A percentile compares a stretch with the other conserved stretches of the same genome.
phyloP scores from a whole-genome alignment of 106 monocot species.

The Platanthera guangdongensis region DNA sequence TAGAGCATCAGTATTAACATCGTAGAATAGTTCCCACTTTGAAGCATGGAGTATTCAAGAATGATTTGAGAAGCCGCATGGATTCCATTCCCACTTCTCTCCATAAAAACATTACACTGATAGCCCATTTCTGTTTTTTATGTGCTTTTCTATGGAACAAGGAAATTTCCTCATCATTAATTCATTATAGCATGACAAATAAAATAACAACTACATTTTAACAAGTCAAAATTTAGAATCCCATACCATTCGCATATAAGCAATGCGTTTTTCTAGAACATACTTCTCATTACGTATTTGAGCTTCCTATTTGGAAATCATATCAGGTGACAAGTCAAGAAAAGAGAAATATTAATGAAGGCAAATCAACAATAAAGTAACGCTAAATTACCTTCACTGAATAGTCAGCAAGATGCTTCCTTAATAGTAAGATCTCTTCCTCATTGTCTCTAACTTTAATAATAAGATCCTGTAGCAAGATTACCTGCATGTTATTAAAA shows the following conservation, averaged over 20 bases:
- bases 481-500: constrained; percentile 4
- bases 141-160: background rate
- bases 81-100: background rate
- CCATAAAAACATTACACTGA: background rate
- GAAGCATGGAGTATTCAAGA: background rate
- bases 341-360: background rate
- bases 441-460: constrained; percentile 68
- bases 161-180: background rate
- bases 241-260: constrained; percentile 89
- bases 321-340: background rate
- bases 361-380: background rate
- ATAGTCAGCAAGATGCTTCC: constrained; percentile 79
- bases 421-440: constrained; percentile 76
- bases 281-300: constrained; percentile 75
- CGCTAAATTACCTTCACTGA: constrained; percentile 55
- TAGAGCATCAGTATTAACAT: background rate
- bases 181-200: background rate
- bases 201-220: too few species aligned
- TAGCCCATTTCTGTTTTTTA: background rate
- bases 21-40: background rate
- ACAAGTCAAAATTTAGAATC: background rate
- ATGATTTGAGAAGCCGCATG: background rate
- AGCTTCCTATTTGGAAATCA: constrained; percentile 47
- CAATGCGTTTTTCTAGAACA: constrained; percentile 78
- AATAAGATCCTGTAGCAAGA: constrained; percentile 53